These are phyloP conservation scores for Boletus fagicola DNA, from an alignment of 768 basidiomycete genomes.

Conservation along the genomic window DNA sequence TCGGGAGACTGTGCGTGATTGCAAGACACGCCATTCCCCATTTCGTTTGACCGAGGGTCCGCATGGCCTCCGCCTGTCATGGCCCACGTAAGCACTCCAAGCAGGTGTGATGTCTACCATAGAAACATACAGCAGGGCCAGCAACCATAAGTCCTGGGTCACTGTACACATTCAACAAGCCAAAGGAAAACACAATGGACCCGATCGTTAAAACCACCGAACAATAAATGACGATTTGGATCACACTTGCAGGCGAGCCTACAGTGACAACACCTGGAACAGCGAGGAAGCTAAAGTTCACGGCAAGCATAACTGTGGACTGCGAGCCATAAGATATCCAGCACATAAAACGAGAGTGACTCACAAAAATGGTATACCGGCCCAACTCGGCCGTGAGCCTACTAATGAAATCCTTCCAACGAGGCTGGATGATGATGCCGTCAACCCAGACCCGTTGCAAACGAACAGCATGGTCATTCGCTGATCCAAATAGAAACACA, in stretches of 20 bases:
- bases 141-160: slow-evolving; percentile 7
- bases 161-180: slow-evolving; percentile 13
- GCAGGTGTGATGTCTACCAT: too few relatives aligned
- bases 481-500: slow-evolving; percentile 2
- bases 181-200: slow-evolving; percentile 17
- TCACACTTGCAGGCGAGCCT: not conserved
- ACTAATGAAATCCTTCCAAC: slow-evolving; percentile 12
- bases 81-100: not conserved
- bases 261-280: slow-evolving; percentile 4
- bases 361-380: slow-evolving; percentile 15
- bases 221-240: slow-evolving; percentile 13
- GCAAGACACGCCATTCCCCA: slow-evolving; percentile 12
- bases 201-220: slow-evolving; percentile 12
- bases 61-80: slow-evolving; percentile 5
- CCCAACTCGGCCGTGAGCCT: slow-evolving; percentile 6
- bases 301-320: slow-evolving; percentile 21
- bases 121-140: slow-evolving; percentile 7
- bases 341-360: not conserved
- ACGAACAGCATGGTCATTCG: slow-evolving; percentile 9
- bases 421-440: slow-evolving; percentile 9
- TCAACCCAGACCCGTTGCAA: slow-evolving; percentile 18
- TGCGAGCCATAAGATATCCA: not conserved
- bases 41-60: slow-evolving; percentile 1
- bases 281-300: slow-evolving; percentile 17
- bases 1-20: slow-evolving; percentile 17